Evolutionary conservation across 768 basidiomycete species (phyloP), one percentile per base, ranked within the genome.

Genomic region (Panus rudis): DNA sequence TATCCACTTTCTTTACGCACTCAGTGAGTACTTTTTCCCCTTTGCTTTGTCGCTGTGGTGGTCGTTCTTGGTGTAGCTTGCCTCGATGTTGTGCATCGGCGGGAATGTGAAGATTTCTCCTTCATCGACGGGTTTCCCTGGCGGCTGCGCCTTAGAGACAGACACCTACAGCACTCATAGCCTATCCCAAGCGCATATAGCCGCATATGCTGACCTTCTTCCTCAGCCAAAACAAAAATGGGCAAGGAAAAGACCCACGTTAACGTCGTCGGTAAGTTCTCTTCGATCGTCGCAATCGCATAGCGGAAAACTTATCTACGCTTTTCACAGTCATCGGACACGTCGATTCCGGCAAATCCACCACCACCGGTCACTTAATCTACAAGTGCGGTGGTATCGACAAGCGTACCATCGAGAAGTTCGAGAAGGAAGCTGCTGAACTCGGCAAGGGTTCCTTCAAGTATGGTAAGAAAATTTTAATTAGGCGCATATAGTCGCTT

Each of bases 331-430:
- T 93, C 71, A 94, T 94, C 75, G 92, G 93, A 55, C 92, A 93
- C 78, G 91, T 93, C 89, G 92, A 97, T 77, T 97, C 94, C 67
- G 94, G 94, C 57, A 99, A 98, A 76, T 98, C 94, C 47, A 99
- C 96, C 73, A 99, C 96, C 63, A 99, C 96, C 58, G 96, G 96
- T 56, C 96, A 99, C 77, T 79, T 99, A 77, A 98, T 98, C 84
- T 98, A 97, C 90, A 96, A 99, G 84, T 99, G 96, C 69, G 96
- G 96, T 84, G 96, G 96, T 88, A 99, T 99, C 77, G 96, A 99
- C 70, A 99, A 98, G 81, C 92, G 92, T 83, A 92, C 91, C 66
- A 93, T 94, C 56, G 92, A 93, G 73, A 96, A 97, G 78, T 98
- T 97, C 78, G 96, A 99, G 81, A 99, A 99, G 84, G 96, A 99